Evolutionary conservation across 2,329 filamentous ascomycete genomes (phyloP), one percentile per base, ranked within the genome.

Genomic region (Thielaviopsis cerberus): DNA sequence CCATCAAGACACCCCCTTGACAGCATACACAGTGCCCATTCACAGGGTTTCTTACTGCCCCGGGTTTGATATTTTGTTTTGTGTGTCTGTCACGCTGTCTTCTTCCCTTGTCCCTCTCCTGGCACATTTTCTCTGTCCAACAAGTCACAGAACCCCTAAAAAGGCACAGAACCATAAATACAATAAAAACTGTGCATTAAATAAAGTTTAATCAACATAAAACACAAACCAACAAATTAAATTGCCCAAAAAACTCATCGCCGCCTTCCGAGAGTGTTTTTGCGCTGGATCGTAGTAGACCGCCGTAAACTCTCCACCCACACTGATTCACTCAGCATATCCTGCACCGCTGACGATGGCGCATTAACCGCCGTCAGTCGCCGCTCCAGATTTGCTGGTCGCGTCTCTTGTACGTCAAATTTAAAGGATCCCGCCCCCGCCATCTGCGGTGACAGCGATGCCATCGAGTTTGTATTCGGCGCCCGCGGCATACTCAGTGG

Each of bases 291-390:
- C 57, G 89, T 95, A 64, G 92, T 88, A 71, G 88, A 94, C 62
- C 88, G 79, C 62, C 89, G 78, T 63, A 96, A 89, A 73, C 87
- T 94, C 71, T 94, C 88, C 55, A 91, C 87, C 91, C 91, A 97
- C 17, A 86, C 84, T 20, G 88, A 92, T 66, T 91, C 86, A 65
- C 92, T 88, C 57, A 97, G 77, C 67, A 92, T 86, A 63, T 89
- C 82, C 68, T 90, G 80, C 63, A 94, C 86, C 10, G 56, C 56
- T 6, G 59, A 58, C 1, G 61, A 59, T 34, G 50, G 58, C 25
- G 56, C 59, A 27, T 58, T 61, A 34, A 60, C 54, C 1, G 59
- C 50, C 34, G 58, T 57, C 62, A 57, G 51, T 6, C 60, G 59
- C n/a, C 54, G 48, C 5, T 58, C 59, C 11, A 56, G 24, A 26